These are phyloP conservation scores for Kazachstania bromeliacearum DNA, from an alignment of 805 yeast genomes.

Conservation along the genomic window DNA sequence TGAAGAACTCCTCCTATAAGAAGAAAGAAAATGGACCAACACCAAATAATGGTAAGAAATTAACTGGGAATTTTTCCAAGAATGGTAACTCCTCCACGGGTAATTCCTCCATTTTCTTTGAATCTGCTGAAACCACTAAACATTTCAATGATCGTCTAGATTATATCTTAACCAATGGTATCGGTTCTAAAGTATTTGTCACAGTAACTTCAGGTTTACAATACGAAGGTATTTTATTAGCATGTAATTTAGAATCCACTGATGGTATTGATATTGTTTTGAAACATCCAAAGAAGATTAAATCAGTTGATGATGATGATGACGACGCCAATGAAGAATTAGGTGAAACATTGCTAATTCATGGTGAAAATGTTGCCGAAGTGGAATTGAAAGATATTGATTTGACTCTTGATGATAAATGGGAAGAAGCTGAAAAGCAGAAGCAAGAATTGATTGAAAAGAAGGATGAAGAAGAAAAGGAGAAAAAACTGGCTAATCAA, in stretches of 20 bases:
- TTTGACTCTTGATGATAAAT: constrained; percentile 20
- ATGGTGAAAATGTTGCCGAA: constrained; percentile 33
- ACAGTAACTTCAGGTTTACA: constrained; percentile 55
- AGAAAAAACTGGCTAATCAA: constrained; percentile 7
- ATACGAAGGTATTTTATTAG: constrained; percentile 49
- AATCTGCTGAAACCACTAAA: constrained; percentile 22
- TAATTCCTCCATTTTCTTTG: constrained; percentile 12
- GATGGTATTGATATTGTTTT: constrained; percentile 50
- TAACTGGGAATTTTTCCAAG: too few relatives aligned
- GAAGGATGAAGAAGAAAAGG: constrained; percentile 5
- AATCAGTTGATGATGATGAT: constrained; percentile 14
- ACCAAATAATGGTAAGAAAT: constrained; percentile 8
- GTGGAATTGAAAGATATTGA: constrained; percentile 31
- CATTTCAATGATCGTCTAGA: constrained; percentile 47
- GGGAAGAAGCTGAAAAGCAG: constrained; percentile 9
- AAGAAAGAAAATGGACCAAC: constrained; percentile 6
- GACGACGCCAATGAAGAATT: constrained; percentile 14
- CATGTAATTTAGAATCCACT: constrained; percentile 35
- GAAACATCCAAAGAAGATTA: constrained; percentile 38
- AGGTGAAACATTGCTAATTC: constrained; percentile 21
- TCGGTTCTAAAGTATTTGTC: constrained; percentile 49
- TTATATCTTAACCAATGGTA: constrained; percentile 45
- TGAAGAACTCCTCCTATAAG: constrained; percentile 6
- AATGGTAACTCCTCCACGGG: background rate
- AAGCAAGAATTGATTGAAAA: constrained; percentile 3